Evolutionary conservation across 2,329 filamentous ascomycete genomes (phyloP), one percentile per base, ranked within the genome.

Genomic region (Cladosporium oxysporum): DNA sequence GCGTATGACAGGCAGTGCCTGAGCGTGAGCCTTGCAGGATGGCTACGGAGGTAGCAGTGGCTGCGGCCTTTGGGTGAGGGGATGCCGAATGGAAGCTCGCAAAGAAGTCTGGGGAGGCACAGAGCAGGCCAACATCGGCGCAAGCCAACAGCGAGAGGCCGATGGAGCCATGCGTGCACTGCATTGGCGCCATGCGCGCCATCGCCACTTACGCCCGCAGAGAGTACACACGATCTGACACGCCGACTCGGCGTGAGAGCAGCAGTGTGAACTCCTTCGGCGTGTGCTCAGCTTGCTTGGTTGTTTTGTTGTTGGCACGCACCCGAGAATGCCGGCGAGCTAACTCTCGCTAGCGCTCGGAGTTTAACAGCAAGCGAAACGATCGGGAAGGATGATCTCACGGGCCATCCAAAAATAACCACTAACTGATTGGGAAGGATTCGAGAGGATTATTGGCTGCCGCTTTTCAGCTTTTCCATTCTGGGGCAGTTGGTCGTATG

Each of bases 101-200:
- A 12, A 47, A 23, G 41, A 47, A 47, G 41, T 47, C 41, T 47
- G 41, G 41, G 41, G 41, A 47, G 41, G n/a, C 41, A 47, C 41
- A 23, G 11, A n/a, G 18, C 41, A 44, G 33, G 37, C 33, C 31
- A 16, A 8, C 41, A 14, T 62, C 60, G 60, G 60, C 33, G 47
- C 14, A 26, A 41, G 49, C 29, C 47, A 62, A 49, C 60, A 62
- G 60, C 60, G 60, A 62, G 47, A 62, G 21, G 31, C 60, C 60
- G 60, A 62, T 47, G 31, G 31, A 26, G 33, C n/a, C 18, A 41
- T 41, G 35, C 35, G 37, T n/a, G 37, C 10, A 11, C 7, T 35
- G 55, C 33, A 58, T 33, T 23, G 41, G 41, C 41, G 41, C 41
- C 41, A 47, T 47, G 41, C 41, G n/a, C 16, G 41, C 41, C 41